Evolutionary conservation across 495 filamentous ascomycete species (phyloP), one percentile per base, ranked within the genome.

Genomic region (Geoglossum glabrum): DNA sequence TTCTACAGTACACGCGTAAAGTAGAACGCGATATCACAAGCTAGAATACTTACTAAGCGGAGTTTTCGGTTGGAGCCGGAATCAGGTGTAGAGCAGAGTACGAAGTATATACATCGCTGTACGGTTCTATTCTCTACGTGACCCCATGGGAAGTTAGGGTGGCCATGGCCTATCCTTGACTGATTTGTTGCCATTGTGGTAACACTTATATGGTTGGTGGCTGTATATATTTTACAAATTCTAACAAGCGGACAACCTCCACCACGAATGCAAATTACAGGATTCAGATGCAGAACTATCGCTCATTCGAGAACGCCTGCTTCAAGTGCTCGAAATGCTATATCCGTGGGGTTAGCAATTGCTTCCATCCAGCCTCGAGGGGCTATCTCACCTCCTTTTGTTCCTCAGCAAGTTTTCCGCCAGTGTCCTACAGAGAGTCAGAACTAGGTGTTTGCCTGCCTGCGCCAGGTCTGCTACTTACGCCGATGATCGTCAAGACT

Each of bases 401-500:
- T 34, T 60, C 59, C 25, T 60, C 59, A 34, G 59, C 54, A 25
- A 60, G 59, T 52, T 60, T 60, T 2, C 59, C 59, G 11, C 27
- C 23, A 2, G 59, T 60, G 19, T 60, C 59, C 59, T 60, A n/a
- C 46, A 23, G 23, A 45, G n/a, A 27, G 28, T 45, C 26, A 55
- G 26, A 21, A 30, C 15, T 4, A 13, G 27, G 1, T 23, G 38
- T 47, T 34, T 36, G 17, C 13, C 17, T 59, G 15, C 21, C 6
- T 27, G n/a, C 4, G 27, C 6, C 36, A 21, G 28, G 54, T 3
- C 40, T n/a, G n/a, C n/a, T n/a, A 70, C 72, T 33, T 71, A 79
- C 77, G 63, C 83, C 83, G 61, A 98, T 83, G 60, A 98, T 94
- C 9, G 93, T 95, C 69, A 87, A 69, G 10, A 98, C 78, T 64